Percentiles rank a stretch among this genome's conserved stretches.
Evolutionary conservation across 805 yeast species (phyloP).

Genomic region (Saturnispora saitoi): DNA sequence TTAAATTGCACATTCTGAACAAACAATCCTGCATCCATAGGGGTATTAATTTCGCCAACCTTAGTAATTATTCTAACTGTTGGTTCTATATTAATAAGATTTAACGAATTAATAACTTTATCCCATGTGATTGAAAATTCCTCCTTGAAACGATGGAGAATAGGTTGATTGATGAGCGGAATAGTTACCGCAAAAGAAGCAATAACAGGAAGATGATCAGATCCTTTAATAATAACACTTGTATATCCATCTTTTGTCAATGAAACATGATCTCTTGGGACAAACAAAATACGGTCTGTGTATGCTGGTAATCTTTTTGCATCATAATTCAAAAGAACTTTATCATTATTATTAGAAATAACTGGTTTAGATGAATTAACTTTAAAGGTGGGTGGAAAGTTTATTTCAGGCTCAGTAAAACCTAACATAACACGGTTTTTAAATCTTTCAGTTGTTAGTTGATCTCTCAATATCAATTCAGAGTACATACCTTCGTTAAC

Average conservation of each 20-base stretch:
- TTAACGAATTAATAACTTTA: conserved; percentile 18
- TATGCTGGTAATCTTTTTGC: conserved; percentile 43
- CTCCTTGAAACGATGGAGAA: conserved; percentile 27
- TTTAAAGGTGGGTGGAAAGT: conserved; percentile 50
- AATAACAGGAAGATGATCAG: conserved; percentile 52
- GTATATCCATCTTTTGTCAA: conserved; percentile 17
- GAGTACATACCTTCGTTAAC: conserved; percentile 22
- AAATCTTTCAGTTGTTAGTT: conserved; percentile 31
- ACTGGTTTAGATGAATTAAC: background rate
- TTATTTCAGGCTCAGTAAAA: conserved; percentile 39
- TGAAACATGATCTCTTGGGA: conserved; percentile 17
- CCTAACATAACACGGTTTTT: conserved; percentile 31
- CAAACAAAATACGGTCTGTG: conserved; percentile 47
- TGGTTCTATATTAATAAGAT: conserved; percentile 33
- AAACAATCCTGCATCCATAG: background rate
- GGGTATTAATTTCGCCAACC: background rate
- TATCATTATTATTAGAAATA: background rate
- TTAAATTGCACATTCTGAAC: background rate
- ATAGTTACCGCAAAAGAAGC: conserved; percentile 29
- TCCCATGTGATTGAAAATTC: conserved; percentile 29
- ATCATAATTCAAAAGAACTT: conserved; percentile 18
- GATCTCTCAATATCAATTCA: conserved; percentile 35
- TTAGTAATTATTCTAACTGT: background rate
- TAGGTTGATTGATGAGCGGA: conserved; percentile 30
- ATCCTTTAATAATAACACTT: conserved; percentile 23